These are phyloP conservation scores for Pythium vanterpoolii DNA, from an alignment of 352 stramenopile species.

Conservation along the genomic window DNA sequence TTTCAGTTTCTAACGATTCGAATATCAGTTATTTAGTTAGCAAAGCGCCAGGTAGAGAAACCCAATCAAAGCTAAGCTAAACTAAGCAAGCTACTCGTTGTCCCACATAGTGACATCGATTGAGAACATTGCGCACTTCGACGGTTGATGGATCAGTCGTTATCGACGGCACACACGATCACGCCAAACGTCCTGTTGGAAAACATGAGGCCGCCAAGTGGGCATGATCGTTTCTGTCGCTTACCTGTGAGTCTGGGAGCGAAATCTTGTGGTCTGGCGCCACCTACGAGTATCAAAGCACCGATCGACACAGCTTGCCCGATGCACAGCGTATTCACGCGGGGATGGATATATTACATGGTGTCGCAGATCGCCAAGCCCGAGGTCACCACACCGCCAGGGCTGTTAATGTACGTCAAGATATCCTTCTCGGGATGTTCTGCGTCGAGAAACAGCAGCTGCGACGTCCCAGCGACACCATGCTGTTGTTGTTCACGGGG, in stretches of 20 bases:
- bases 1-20: no score
- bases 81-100: no score
- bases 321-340: constrained; percentile 98
- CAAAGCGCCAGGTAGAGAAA: no score
- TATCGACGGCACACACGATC: constrained; percentile 38
- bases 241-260: constrained; percentile 91
- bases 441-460: constrained; percentile 94
- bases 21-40: no score
- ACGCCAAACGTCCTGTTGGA: neutral
- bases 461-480: constrained; percentile 82
- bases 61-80: neutral
- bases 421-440: constrained; percentile 97
- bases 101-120: no score
- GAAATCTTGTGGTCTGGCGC: constrained; percentile 88
- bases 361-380: constrained; percentile 98
- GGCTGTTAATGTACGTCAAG: constrained; percentile 99
- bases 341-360: constrained; percentile 97
- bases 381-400: constrained; percentile 95
- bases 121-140: no score
- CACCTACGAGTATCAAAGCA: constrained; percentile 93
- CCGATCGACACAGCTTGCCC: constrained; percentile 96
- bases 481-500: constrained; percentile 88
- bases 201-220: neutral
- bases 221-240: neutral
- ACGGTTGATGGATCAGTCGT: constrained; percentile 98